Conservation (phyloP, 148 eudicot species). For the Rhododendron henanense region DNA sequence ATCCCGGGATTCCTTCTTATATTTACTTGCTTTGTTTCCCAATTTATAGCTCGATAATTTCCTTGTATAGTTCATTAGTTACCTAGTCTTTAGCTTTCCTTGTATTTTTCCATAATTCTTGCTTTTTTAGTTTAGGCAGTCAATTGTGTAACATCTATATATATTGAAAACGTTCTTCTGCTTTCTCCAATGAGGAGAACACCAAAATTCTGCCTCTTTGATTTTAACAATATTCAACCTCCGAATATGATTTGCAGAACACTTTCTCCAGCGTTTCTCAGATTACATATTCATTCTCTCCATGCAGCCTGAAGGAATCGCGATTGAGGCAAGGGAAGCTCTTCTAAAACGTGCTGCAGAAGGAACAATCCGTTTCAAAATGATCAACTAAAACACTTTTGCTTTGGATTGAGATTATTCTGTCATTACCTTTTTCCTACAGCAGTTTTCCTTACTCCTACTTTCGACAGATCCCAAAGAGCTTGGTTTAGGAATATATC, state of each 20-base stretch:
- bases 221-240: neutral
- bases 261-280: neutral
- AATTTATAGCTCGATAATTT: too few relatives aligned
- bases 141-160: too few relatives aligned
- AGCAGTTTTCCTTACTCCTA: conserved; percentile 10
- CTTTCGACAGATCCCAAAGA: conserved; percentile 59
- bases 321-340: conserved; percentile 74
- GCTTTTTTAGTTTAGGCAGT: too few relatives aligned
- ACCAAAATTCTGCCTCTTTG: too few relatives aligned
- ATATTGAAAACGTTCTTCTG: too few relatives aligned
- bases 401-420: neutral
- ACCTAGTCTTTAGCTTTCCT: too few relatives aligned
- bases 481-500: conserved; percentile 78
- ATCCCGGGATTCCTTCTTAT: too few relatives aligned
- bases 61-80: too few relatives aligned
- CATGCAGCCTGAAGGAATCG: conserved; percentile 78
- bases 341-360: conserved; percentile 71
- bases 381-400: conserved; percentile 61
- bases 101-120: too few relatives aligned
- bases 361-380: conserved; percentile 71
- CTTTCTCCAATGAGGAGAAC: too few relatives aligned
- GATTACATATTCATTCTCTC: neutral
- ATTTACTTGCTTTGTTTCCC: too few relatives aligned
- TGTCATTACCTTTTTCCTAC: neutral
- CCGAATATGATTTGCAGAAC: neutral